Base-by-base conservation (phyloP, 768 basidiomycete genomes). In the Amanita jacksonii region DNA sequence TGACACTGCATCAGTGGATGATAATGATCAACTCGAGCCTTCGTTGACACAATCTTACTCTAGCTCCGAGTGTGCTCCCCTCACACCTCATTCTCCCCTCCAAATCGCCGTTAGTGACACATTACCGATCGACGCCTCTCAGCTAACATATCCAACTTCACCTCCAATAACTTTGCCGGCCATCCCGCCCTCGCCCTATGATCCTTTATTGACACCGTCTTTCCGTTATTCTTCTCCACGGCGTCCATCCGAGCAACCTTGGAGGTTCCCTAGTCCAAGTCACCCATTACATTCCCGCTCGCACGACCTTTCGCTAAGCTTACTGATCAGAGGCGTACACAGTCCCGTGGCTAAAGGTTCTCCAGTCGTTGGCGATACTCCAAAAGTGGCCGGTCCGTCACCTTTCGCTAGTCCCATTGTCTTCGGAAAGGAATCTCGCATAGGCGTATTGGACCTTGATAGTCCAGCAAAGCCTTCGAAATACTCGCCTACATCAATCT, bases 181-280 rank as follows among this genome's bases (percentile, higher is more conserved):
- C 43, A 63, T 79, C 37, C 77, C 81, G 6, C 67, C 77, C 52
- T 86, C 85, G 4, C 85, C 85, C 2, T 88, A 87, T 47, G 73
- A 88, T 55, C 85, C 85, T 27, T 68, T 76, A 10, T 64, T 74
- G 25, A 85, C 85, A 0, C 85, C 85, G 0, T 73, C 83, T 3
- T 87, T 87, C 59, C 76, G 81, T 30, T 84, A 87, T 59, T 85
- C 82, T 8, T 81, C 83, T 13, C 74, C 79, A 0, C 80, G 76
- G 8, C 73, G 81, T 18, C 82, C 83, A 5, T 83, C 79, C 13
- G 80, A 85, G 52, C 85, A 86, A 48, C 85, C 85, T 2, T 88
- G 85, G 85, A 76, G 82, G 28, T 85, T 79, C 55, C 77, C 81
- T 6, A 87, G 83, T 53, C 83, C 84, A 8, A 84, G 80, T 45